Evolutionary conservation across 495 filamentous ascomycete species (phyloP).

Genomic region (Sporormia fimetaria): DNA sequence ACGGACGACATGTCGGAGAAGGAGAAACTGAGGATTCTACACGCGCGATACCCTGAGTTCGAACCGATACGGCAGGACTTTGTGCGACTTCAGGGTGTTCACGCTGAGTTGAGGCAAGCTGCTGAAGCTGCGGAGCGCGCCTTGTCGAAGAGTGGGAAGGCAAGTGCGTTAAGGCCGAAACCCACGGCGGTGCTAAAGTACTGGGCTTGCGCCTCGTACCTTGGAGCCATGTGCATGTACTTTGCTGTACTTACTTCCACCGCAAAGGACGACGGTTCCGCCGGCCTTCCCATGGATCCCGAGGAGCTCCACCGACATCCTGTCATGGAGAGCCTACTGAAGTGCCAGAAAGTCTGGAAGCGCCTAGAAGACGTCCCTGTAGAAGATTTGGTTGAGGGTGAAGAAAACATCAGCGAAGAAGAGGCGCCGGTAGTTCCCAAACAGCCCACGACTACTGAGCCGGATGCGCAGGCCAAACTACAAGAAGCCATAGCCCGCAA

Average conservation of each 20-base stretch:
- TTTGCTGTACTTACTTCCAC: constrained; percentile 79
- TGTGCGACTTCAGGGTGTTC: constrained; percentile 52
- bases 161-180: constrained; percentile 6
- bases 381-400: constrained; percentile 24
- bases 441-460: too few species aligned
- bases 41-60: constrained; percentile 81
- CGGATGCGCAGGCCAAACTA: background rate
- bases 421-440: constrained; percentile 13
- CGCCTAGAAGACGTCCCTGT: constrained; percentile 52
- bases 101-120: constrained; percentile 46
- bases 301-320: constrained; percentile 72
- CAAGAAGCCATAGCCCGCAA: constrained; percentile 3
- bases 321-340: constrained; percentile 73
- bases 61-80: constrained; percentile 75
- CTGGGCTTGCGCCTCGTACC: constrained; percentile 67
- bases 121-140: constrained; percentile 44
- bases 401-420: constrained; percentile 31
- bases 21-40: constrained; percentile 65
- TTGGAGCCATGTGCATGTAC: constrained; percentile 81
- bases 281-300: constrained; percentile 47
- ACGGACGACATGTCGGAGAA: constrained; percentile 64
- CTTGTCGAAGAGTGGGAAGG: constrained; percentile 21
- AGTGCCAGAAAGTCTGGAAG: constrained; percentile 70
- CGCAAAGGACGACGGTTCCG: constrained; percentile 38
- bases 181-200: constrained; percentile 54